A percentile compares a stretch with the other conserved stretches of the same genome.
These are phyloP conservation scores for Colletotrichum truncatum DNA, from an alignment of 2,329 filamentous ascomycete species.

Conservation along the genomic window DNA sequence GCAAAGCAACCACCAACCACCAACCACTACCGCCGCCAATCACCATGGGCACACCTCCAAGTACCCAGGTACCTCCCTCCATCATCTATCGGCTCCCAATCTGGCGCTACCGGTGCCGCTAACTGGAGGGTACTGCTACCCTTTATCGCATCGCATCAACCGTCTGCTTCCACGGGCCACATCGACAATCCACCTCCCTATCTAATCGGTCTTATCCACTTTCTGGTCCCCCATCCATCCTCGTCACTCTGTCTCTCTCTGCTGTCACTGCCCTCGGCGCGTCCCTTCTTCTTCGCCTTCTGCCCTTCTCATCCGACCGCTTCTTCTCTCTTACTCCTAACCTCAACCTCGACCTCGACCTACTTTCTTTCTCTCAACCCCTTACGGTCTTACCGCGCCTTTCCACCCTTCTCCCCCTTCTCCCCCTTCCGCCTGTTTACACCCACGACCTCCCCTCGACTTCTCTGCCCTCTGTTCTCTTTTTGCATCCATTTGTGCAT, in stretches of 20 bases:
- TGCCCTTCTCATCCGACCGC: constrained; percentile 18
- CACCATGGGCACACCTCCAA: no score
- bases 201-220: constrained; percentile 28
- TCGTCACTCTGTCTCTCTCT: constrained; percentile 25
- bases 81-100: background rate
- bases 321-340: background rate
- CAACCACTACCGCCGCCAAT: background rate
- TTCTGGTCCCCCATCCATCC: constrained; percentile 15
- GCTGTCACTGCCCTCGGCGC: constrained; percentile 27
- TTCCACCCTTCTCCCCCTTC: background rate
- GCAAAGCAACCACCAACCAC: no score
- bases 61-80: no score
- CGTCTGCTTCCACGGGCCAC: background rate
- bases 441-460: constrained; percentile 24
- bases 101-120: constrained; percentile 6
- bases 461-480: constrained; percentile 11
- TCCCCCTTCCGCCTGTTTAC: background rate
- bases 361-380: background rate
- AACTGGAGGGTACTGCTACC: constrained; percentile 23
- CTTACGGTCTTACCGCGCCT: background rate
- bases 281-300: constrained; percentile 27
- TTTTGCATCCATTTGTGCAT: background rate
- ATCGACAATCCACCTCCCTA: constrained; percentile 11
- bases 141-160: constrained; percentile 28
- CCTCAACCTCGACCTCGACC: constrained; percentile 10